phyloP scores from a whole-genome alignment of 257 asterid genomes.

The Coffea canephora region DNA sequence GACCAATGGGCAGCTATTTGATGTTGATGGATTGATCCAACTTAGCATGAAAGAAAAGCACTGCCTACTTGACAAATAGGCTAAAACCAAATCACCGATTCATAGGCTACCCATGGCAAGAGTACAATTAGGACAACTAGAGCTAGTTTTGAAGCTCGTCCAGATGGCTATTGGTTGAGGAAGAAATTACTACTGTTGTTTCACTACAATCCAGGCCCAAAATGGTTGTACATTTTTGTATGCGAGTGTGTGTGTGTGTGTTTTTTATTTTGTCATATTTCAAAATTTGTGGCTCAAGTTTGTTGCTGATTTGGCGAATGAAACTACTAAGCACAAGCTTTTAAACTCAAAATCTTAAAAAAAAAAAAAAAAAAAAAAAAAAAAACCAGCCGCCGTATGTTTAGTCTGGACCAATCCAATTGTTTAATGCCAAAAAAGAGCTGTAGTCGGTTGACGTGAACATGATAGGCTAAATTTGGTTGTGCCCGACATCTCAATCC shows the following conservation, averaged over 20 bases:
- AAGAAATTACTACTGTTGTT: neutral
- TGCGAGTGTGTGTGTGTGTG: too few species aligned
- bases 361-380: too few species aligned
- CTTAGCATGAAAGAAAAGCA: neutral
- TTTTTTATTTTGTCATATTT: too few species aligned
- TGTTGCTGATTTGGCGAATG: too few species aligned
- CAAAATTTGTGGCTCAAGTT: neutral
- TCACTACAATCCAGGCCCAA: neutral
- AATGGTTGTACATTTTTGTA: too few species aligned
- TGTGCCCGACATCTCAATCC: too few species aligned
- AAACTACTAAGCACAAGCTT: too few species aligned
- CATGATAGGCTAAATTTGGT: too few species aligned
- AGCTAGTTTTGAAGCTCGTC: neutral
- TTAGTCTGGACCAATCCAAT: neutral
- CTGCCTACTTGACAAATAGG: neutral
- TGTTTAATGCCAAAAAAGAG: neutral
- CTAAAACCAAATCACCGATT: neutral
- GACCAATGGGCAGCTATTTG: neutral
- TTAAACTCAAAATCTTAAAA: neutral
- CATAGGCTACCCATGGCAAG: neutral
- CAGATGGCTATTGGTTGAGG: too few species aligned
- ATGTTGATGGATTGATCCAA: neutral
- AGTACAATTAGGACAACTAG: too few species aligned
- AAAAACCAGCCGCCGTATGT: neutral
- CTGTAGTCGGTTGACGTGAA: neutral